phyloP scores from a whole-genome alignment of 163 green algal species.

The Chlorella variabilis region DNA sequence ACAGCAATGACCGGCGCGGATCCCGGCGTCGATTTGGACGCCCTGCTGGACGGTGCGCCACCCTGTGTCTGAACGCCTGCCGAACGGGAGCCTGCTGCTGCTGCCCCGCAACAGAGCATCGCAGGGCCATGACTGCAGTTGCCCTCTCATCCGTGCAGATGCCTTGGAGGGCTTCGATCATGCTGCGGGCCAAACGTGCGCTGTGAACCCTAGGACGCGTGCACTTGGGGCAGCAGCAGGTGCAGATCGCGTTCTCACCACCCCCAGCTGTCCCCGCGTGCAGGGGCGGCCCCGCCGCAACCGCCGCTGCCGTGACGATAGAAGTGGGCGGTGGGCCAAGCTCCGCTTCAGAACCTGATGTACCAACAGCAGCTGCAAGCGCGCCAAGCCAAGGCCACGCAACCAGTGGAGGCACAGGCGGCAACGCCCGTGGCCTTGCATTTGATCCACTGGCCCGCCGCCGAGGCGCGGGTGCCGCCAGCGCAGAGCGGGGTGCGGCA shows the following conservation, averaged over 20 bases:
- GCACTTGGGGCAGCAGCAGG: background rate
- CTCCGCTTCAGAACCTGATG: no score
- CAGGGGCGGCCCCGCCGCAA: no score
- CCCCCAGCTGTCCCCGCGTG: no score
- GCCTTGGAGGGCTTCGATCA: conserved; percentile 36
- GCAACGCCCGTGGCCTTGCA: background rate
- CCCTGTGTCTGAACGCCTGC: no score
- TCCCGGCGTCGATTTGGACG: conserved; percentile 9
- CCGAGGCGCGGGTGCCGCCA: background rate
- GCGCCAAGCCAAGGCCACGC: no score
- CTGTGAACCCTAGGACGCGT: no score
- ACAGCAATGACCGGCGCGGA: background rate
- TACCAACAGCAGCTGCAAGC: no score
- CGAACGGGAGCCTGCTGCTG: no score
- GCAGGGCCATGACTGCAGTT: background rate
- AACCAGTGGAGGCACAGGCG: no score
- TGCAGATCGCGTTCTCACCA: background rate
- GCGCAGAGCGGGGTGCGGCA: background rate
- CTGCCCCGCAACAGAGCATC: no score
- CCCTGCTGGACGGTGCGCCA: conserved; percentile 29
- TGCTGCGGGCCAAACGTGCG: background rate
- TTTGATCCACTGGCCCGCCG: conserved; percentile 46
- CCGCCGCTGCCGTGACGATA: no score
- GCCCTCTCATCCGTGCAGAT: conserved; percentile 20
- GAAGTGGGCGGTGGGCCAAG: no score